phyloP scores from a whole-genome alignment of 1,284 basidiomycete species.

The Mycena sp. region DNA sequence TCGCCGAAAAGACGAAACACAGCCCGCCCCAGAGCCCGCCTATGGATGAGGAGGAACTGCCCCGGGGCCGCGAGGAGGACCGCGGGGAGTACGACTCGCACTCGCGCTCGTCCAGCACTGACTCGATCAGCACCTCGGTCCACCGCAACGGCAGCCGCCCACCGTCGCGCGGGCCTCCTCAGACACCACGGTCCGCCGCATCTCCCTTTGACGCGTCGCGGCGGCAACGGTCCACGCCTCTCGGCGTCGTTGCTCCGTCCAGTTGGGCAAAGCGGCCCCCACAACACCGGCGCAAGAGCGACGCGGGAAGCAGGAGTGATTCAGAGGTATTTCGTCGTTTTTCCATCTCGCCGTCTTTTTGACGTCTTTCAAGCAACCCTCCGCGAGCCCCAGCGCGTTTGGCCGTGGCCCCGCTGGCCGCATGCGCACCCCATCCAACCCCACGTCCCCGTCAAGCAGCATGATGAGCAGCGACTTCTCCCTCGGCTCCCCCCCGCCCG shows the following conservation, averaged over 20 bases:
- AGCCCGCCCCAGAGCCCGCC: conserved; percentile 53
- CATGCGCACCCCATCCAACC: conserved; percentile 72
- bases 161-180: conserved; percentile 46
- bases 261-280: conserved; percentile 76
- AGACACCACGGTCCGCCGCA: conserved; percentile 38
- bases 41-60: conserved; percentile 45
- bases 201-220: conserved; percentile 73
- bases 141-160: conserved; percentile 52
- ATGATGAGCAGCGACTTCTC: conserved; percentile 52
- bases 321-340: conserved; percentile 63
- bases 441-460: conserved; percentile 59
- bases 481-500: conserved; percentile 46
- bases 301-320: conserved; percentile 74
- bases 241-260: conserved; percentile 67
- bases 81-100: conserved; percentile 35
- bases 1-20: conserved; percentile 67
- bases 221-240: conserved; percentile 70
- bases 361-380: conserved; percentile 34
- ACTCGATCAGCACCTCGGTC: conserved; percentile 58
- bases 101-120: conserved; percentile 68
- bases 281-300: conserved; percentile 72
- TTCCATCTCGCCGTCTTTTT: neutral
- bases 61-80: conserved; percentile 44
- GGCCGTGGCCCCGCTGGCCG: conserved; percentile 52
- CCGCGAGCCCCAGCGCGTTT: conserved; percentile 52